A percentile compares a stretch with the other conserved stretches of the same genome.
Evolutionary conservation across 768 basidiomycete genomes (phyloP).

Genomic region (Hygrophorus pudorinus): DNA sequence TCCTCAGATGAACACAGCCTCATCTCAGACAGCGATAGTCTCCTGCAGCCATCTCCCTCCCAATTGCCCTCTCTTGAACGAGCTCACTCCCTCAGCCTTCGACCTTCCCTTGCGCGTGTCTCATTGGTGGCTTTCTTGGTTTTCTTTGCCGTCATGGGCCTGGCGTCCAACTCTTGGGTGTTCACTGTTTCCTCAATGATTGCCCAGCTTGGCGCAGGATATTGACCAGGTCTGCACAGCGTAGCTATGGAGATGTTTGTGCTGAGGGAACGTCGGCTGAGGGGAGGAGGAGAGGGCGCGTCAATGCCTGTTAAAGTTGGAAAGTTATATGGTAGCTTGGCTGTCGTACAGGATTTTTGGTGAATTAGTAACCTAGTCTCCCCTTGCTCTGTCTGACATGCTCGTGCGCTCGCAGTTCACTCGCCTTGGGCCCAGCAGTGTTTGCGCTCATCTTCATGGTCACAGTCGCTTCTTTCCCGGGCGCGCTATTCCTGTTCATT

Average conservation of each 20-base stretch:
- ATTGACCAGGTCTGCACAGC: slow-evolving; percentile 57
- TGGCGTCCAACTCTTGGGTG: slow-evolving; percentile 32
- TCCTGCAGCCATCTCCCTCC: slow-evolving; percentile 11
- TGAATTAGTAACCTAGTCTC: slow-evolving; percentile 20
- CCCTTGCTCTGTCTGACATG: background rate
- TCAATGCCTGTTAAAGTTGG: slow-evolving; percentile 43
- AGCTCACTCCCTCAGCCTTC: slow-evolving; percentile 24
- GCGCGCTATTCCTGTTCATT: slow-evolving; percentile 57
- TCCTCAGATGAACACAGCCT: no score
- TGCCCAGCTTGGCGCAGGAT: slow-evolving; percentile 52
- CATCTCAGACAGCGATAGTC: slow-evolving; percentile 13
- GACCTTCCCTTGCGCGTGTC: slow-evolving; percentile 58
- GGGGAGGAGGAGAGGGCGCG: slow-evolving; percentile 18
- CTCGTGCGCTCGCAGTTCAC: slow-evolving; percentile 30
- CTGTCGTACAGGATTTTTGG: slow-evolving; percentile 63
- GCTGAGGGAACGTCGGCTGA: slow-evolving; percentile 14
- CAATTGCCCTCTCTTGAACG: background rate
- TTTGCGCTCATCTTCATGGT: slow-evolving; percentile 65
- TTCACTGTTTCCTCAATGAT: slow-evolving; percentile 45
- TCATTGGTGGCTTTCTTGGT: slow-evolving; percentile 51
- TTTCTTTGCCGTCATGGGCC: slow-evolving; percentile 38
- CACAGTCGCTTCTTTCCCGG: slow-evolving; percentile 63
- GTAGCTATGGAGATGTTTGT: slow-evolving; percentile 60
- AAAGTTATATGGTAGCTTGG: slow-evolving; percentile 72
- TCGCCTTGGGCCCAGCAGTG: slow-evolving; percentile 60